These are phyloP conservation scores for Tetratostichococcus sp. DNA, from an alignment of 139 green algal genomes.

Conservation along the genomic window DNA sequence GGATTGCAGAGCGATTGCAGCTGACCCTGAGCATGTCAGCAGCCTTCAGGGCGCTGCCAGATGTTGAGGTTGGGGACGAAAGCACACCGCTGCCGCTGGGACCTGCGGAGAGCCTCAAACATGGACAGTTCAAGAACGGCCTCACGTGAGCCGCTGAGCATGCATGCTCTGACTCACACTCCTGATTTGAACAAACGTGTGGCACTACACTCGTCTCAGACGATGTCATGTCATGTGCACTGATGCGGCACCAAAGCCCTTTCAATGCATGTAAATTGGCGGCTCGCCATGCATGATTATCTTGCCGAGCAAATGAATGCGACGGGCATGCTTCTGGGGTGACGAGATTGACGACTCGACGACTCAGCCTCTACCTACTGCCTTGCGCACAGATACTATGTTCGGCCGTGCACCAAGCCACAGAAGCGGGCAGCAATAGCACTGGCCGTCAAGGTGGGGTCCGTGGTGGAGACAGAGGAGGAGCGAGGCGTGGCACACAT, in stretches of 20 bases:
- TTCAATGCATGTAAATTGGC: too few relatives aligned
- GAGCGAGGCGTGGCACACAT: conserved; percentile 81
- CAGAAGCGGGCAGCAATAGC: conserved; percentile 59
- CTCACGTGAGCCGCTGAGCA: not conserved
- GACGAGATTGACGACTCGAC: too few relatives aligned
- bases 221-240: too few relatives aligned
- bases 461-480: conserved; percentile 60
- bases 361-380: too few relatives aligned
- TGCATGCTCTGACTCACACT: too few relatives aligned
- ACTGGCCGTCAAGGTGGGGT: conserved; percentile 60
- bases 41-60: conserved; percentile 2
- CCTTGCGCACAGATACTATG: conserved; percentile 68
- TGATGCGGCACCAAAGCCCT: too few relatives aligned
- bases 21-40: not conserved
- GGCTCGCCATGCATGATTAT: too few relatives aligned
- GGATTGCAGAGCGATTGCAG: too few relatives aligned
- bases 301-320: too few relatives aligned
- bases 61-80: not conserved
- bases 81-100: not conserved
- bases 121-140: not conserved
- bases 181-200: not conserved
- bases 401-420: conserved; percentile 62
- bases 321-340: too few relatives aligned
- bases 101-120: not conserved
- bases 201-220: too few relatives aligned